phyloP scores from a whole-genome alignment of 2,329 filamentous ascomycete species.

The Colletotrichum liriopes region DNA sequence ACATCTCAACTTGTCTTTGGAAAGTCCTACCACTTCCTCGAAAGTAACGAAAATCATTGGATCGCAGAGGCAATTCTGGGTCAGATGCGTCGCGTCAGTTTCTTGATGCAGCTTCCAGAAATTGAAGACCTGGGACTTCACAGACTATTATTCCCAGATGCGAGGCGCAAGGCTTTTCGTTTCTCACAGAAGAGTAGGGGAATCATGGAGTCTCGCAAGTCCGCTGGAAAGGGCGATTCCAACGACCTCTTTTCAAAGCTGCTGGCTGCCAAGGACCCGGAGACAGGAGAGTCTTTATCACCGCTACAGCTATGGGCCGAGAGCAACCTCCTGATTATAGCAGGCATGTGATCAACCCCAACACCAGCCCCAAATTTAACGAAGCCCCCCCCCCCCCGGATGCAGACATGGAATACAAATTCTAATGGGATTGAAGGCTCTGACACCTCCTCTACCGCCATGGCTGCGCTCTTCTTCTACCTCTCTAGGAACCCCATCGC shows the following conservation, averaged over 20 bases:
- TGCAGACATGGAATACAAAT: no score
- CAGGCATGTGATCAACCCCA: no score
- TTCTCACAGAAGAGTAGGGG: no score
- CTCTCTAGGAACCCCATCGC: no score
- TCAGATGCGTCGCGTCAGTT: conserved; percentile 21
- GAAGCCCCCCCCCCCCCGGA: no score
- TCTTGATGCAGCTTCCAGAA: conserved; percentile 24
- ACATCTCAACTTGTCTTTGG: conserved; percentile 30
- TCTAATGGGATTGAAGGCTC: no score
- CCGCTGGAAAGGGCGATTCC: no score
- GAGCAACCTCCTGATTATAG: conserved; percentile 27
- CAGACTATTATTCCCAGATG: no score
- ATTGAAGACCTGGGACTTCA: conserved; percentile 21
- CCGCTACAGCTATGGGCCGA: conserved; percentile 28
- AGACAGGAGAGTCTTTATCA: conserved; percentile 26
- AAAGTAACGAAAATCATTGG: conserved; percentile 18
- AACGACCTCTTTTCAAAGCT: conserved; percentile 30
- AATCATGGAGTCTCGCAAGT: no score
- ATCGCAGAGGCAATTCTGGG: conserved; percentile 17
- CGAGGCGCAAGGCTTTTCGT: no score
- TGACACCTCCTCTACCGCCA: conserved; percentile 29
- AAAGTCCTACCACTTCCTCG: conserved; percentile 6
- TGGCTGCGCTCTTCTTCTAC: conserved; percentile 33
- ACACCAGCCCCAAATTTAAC: no score
- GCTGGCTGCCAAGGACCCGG: conserved; percentile 14